Conservation (phyloP, 225 moss, liverwort and hornwort genomes). For the Neckera pumila region DNA sequence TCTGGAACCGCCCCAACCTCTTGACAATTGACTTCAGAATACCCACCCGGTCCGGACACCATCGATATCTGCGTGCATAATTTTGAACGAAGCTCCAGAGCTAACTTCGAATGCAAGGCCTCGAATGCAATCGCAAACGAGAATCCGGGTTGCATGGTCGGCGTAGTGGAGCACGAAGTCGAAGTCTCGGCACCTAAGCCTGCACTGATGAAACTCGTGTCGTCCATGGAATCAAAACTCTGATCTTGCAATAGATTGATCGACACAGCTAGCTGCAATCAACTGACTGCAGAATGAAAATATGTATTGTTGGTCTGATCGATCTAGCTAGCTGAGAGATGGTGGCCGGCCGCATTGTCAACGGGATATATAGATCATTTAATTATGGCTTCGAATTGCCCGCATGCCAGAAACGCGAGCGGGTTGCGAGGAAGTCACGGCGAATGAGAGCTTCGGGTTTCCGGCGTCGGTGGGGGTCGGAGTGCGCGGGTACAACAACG, state of each 20-base stretch:
- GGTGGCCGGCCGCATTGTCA: not conserved
- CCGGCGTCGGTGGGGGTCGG: not conserved
- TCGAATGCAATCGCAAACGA: slow-evolving; percentile 13
- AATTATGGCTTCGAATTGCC: not conserved
- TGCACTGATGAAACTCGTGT: not conserved
- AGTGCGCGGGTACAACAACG: not conserved
- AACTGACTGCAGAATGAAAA: not conserved
- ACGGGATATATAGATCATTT: not conserved
- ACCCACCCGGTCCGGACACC: not conserved
- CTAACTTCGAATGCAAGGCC: slow-evolving; percentile 19
- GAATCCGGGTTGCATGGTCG: slow-evolving; percentile 2
- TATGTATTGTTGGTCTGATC: too few species aligned
- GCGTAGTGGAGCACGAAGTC: not conserved
- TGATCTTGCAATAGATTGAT: not conserved
- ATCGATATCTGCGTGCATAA: not conserved
- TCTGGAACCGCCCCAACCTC: not conserved
- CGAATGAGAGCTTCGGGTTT: not conserved
- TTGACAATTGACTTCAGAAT: not conserved
- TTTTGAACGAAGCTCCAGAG: slow-evolving; percentile 9
- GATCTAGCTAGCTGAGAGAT: not conserved
- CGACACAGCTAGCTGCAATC: too few species aligned
- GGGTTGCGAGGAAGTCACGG: not conserved
- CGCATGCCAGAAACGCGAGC: not conserved
- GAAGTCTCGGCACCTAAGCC: not conserved
- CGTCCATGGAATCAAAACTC: not conserved